Conservation (phyloP, 1,139 yeast species). For the Entelexis paramagnoliae region DNA sequence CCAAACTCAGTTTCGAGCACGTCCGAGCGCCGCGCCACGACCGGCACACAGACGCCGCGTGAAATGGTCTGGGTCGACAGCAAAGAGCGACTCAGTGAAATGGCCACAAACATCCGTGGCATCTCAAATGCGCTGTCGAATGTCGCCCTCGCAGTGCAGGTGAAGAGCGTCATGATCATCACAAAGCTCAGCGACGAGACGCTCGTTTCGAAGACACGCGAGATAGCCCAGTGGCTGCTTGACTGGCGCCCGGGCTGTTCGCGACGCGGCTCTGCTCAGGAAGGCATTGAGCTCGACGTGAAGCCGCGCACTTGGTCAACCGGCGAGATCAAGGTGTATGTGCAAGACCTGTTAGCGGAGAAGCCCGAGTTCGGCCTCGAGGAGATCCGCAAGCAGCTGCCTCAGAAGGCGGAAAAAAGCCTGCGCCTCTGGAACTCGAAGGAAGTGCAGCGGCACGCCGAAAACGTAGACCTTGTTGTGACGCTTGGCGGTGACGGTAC, state of each 20-base stretch:
- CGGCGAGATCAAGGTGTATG: constrained; percentile 30
- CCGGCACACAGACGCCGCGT: constrained; percentile 22
- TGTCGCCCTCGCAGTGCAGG: constrained; percentile 47
- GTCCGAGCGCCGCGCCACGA: constrained; percentile 12
- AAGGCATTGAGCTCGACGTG: constrained; percentile 8
- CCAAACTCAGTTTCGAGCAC: constrained; percentile 7
- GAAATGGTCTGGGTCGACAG: constrained; percentile 26
- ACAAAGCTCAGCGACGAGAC: constrained; percentile 58
- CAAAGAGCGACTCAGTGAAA: constrained; percentile 34
- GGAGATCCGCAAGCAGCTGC: constrained; percentile 32
- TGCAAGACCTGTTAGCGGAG: constrained; percentile 43
- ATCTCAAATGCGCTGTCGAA: constrained; percentile 33
- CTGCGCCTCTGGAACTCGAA: constrained; percentile 51
- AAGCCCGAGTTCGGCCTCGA: constrained; percentile 40
- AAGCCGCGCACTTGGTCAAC: constrained; percentile 12
- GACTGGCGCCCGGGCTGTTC: constrained; percentile 27
- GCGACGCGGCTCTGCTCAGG: neutral
- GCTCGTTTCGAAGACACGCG: constrained; percentile 46
- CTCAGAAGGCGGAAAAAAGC: constrained; percentile 33
- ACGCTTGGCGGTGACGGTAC: constrained; percentile 86
- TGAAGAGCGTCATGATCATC: constrained; percentile 51
- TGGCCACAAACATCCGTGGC: constrained; percentile 37
- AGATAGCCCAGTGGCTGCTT: constrained; percentile 50
- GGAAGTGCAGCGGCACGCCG: constrained; percentile 40
- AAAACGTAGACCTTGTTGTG: constrained; percentile 44